phyloP scores from a whole-genome alignment of 2,329 filamentous ascomycete species.

The Xylogone sp. region DNA sequence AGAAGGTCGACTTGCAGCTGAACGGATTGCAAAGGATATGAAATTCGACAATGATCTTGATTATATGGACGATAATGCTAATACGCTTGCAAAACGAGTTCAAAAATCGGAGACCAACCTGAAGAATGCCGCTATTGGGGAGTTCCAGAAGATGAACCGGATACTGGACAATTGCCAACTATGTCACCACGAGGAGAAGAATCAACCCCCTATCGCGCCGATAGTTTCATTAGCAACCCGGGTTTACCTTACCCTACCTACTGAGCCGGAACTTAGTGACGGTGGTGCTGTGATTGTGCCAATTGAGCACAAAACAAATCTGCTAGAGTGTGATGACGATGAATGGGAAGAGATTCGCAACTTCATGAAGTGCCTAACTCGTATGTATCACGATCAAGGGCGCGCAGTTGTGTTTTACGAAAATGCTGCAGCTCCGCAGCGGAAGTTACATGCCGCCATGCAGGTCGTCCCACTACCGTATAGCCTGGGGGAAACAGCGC shows the following conservation, averaged over 20 bases:
- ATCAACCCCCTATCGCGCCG: constrained; percentile 73
- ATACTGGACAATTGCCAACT: constrained; percentile 85
- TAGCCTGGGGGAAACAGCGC: constrained; percentile 83
- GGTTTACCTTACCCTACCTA: constrained; percentile 83
- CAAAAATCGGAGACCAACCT: constrained; percentile 86
- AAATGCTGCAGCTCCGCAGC: constrained; percentile 79
- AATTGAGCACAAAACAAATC: constrained; percentile 79
- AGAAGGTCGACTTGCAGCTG: constrained; percentile 78
- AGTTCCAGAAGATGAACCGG: constrained; percentile 85
- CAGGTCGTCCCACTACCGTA: constrained; percentile 84
- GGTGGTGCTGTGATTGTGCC: constrained; percentile 88
- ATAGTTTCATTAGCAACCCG: constrained; percentile 82
- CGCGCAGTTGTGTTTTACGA: constrained; percentile 96
- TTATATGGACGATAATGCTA: constrained; percentile 96
- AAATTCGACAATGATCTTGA: constrained; percentile 92
- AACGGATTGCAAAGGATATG: constrained; percentile 88
- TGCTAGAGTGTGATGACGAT: constrained; percentile 97
- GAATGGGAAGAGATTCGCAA: constrained; percentile 99
- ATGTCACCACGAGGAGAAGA: constrained; percentile 85
- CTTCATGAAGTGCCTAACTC: constrained; percentile 94
- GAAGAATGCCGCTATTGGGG: constrained; percentile 79
- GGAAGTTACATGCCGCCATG: constrained; percentile 81
- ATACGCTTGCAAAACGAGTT: constrained; percentile 80
- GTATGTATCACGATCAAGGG: constrained; percentile 91
- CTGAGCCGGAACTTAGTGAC: constrained; percentile 80